Evolutionary conservation across 2,329 filamentous ascomycete genomes (phyloP).

Genomic region (Pochonia chlamydosporia): DNA sequence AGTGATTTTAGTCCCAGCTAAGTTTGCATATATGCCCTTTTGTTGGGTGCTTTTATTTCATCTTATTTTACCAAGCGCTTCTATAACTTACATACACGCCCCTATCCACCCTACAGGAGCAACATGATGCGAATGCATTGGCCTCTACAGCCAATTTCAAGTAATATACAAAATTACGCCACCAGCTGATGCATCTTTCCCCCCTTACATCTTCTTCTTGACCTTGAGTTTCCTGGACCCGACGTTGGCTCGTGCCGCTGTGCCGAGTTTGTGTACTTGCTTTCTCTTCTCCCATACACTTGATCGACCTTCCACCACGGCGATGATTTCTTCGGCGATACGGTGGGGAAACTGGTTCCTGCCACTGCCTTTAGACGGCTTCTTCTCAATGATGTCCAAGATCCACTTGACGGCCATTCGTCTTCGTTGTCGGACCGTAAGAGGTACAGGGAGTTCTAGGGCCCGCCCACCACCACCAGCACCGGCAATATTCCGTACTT

Average conservation of each 20-base stretch:
- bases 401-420: constrained; percentile 85
- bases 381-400: constrained; percentile 73
- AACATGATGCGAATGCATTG: not conserved
- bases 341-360: constrained; percentile 67
- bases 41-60: not conserved
- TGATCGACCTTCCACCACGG: constrained; percentile 82
- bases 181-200: too few species aligned
- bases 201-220: constrained; percentile 28
- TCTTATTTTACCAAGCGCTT: not conserved
- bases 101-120: not conserved
- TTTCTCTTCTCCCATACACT: constrained; percentile 77
- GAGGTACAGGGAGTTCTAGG: constrained; percentile 75
- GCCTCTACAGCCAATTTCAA: not conserved
- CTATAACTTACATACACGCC: not conserved
- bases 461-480: constrained; percentile 80
- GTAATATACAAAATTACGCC: not conserved
- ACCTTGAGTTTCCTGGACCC: constrained; percentile 29
- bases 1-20: too few species aligned
- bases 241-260: constrained; percentile 71
- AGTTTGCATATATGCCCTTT: too few species aligned
- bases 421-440: constrained; percentile 68
- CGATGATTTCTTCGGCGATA: constrained; percentile 79
- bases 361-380: constrained; percentile 65
- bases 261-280: constrained; percentile 73
- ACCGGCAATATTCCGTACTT: constrained; percentile 69